Base-by-base conservation (phyloP, 1,284 basidiomycete species). In the Serendipita sp. region DNA sequence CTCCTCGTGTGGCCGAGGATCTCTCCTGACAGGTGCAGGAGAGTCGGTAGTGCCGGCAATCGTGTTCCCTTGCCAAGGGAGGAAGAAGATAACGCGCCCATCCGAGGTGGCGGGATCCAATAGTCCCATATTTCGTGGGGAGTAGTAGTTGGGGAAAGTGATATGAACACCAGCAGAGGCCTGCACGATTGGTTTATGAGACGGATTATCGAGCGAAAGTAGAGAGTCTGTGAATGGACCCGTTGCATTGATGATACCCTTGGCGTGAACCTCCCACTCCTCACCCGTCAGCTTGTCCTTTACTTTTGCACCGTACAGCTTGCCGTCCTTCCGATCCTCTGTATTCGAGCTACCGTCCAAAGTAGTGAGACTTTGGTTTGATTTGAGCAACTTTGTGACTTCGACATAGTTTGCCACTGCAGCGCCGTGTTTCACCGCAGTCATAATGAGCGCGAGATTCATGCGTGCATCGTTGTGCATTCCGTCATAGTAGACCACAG, bases 61-160 rank as follows among this genome's bases (percentile, higher is more conserved):
- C 60, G 93, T 94, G 75, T 91, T 92, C 26, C 95, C 95, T 76
- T 97, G 89, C 95, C 95, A 99, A 0, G 95, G 95, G 22, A 99
- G 81, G 83, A 98, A 97, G 81, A 98, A 99, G 71, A 98, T 95
- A 65, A 99, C 94, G 53, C 95, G 87, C 0, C 95, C 95, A 69
- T 99, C 95, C 0, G 90, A 93, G 5, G 95, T 98, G 8, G 91
- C 81, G 0, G 95, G 95, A 75, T 99, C 95, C 62, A 99, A 83
- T 4, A 99, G 81, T 60, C 94, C 95, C 90, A 98, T 97, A 64
- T 83, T 89, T 61, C 91, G 86, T 1, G 95, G 94, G 4, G 92
- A 91, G 72, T 96, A 98, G 78, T 98, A 99, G 72, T 91, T 92
- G 2, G 95, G 95, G 10, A 99, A 83, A 0, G 95, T 97, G 74